phyloP scores from a whole-genome alignment of 108 stramenopile species.

The Chaetoceros muelleri region DNA sequence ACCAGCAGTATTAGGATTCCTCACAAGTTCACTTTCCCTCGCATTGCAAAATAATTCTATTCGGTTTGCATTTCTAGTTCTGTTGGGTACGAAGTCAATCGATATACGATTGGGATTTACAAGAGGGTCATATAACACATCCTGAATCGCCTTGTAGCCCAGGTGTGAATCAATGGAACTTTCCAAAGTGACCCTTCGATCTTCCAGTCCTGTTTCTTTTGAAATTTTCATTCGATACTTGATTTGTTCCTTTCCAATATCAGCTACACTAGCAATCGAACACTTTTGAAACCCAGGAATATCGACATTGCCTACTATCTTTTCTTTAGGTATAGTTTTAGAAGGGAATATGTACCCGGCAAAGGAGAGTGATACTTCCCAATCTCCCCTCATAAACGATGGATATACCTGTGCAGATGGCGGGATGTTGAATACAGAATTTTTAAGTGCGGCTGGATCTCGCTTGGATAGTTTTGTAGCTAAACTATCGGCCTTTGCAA shows the following conservation, averaged over 20 bases:
- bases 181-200: slow-evolving; percentile 31
- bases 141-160: slow-evolving; percentile 42
- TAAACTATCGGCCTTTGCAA: slow-evolving; percentile 10
- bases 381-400: slow-evolving; percentile 43
- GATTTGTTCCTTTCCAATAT: slow-evolving; percentile 51
- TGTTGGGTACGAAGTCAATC: slow-evolving; percentile 63
- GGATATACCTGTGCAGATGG: slow-evolving; percentile 62
- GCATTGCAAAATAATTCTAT: slow-evolving; percentile 79
- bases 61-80: slow-evolving; percentile 73
- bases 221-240: slow-evolving; percentile 42
- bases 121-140: slow-evolving; percentile 46
- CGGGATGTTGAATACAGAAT: slow-evolving; percentile 72
- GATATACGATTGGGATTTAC: slow-evolving; percentile 64
- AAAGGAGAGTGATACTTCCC: slow-evolving; percentile 39
- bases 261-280: slow-evolving; percentile 47
- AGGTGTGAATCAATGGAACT: slow-evolving; percentile 44
- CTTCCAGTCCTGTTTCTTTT: slow-evolving; percentile 39
- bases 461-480: slow-evolving; percentile 37
- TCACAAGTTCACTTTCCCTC: slow-evolving; percentile 45
- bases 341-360: slow-evolving; percentile 66
- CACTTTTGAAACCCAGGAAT: slow-evolving; percentile 78
- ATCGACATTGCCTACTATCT: slow-evolving; percentile 23
- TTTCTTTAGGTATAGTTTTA: slow-evolving; percentile 34
- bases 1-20: not conserved
- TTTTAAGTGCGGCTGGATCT: slow-evolving; percentile 49